These are phyloP conservation scores for Cantharellus cinnabarinus DNA, from an alignment of 768 basidiomycete genomes.

Conservation along the genomic window DNA sequence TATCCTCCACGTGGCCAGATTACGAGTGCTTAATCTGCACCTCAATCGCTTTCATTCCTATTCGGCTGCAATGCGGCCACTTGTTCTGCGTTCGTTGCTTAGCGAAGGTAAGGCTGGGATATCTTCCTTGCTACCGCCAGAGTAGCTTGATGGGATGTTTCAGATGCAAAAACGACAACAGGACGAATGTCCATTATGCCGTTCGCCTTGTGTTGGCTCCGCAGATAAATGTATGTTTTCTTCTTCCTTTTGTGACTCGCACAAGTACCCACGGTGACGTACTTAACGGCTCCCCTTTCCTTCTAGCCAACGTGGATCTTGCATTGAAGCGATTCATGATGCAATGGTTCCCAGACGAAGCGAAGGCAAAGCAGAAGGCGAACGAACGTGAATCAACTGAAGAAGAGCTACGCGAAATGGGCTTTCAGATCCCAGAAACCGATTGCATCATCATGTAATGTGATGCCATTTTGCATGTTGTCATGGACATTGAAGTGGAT, in stretches of 20 bases:
- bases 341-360: conserved; percentile 80
- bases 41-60: conserved; percentile 80
- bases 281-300: not conserved
- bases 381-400: conserved; percentile 55
- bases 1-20: conserved; percentile 16
- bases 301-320: conserved; percentile 58
- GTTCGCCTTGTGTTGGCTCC: conserved; percentile 50
- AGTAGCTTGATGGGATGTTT: conserved; percentile 28
- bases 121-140: not conserved
- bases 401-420: conserved; percentile 49
- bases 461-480: too few relatives aligned
- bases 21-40: conserved; percentile 80
- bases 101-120: not conserved
- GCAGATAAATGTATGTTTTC: conserved; percentile 50
- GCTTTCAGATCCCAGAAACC: conserved; percentile 18
- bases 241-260: not conserved
- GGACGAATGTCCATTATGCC: conserved; percentile 66
- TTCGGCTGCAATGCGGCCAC: conserved; percentile 62
- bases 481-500: too few relatives aligned
- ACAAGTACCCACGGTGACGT: not conserved
- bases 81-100: conserved; percentile 21
- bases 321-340: conserved; percentile 70
- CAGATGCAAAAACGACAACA: conserved; percentile 78
- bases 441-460: not conserved
- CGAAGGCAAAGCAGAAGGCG: conserved; percentile 46